Base-by-base conservation (phyloP, 2,329 filamentous ascomycete genomes). In the Celoporthe dispersa region DNA sequence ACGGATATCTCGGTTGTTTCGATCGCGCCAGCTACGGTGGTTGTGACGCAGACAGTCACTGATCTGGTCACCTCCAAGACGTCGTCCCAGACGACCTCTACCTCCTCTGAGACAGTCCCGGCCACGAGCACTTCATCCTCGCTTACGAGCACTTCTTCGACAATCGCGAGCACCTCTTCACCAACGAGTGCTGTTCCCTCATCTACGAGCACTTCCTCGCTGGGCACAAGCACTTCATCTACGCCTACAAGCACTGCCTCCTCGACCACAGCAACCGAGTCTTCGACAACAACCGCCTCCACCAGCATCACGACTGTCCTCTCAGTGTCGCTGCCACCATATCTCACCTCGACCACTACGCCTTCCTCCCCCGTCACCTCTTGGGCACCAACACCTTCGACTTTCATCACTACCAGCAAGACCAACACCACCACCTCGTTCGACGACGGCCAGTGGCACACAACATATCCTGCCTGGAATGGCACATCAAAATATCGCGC, bases 381-480 rank as follows among this genome's bases (percentile, higher is more conserved):
- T 9, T 60, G 31, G 41, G 8, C 35, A 35, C 69, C 64, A n/a
- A 69, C 64, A 19, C 66, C 60, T 4, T 67, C 69, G 14, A 72
- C 71, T 6, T 65, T 71, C 3, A 51, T 71, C 51, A 72, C 71
- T 1, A 71, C 62, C 11, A 51, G 51, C 35, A 69, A 41, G 39
- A 41, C 39, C 14, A 41, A 3, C 44, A 44, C 48, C 37, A 70
- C 41, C 22, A 66, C 53, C 33, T 67, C 71, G 2, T 63, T 64
- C 37, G 71, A 72, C 37, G 64, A 69, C 22, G 71, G 71, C 33
- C 69, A 68, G 67, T 71, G 71, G 71, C 69, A 71, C 53, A 72
- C 71, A 1, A 69, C 69, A 4, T 71, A 69, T 22, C 71, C 67
- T 8, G 68, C 51, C 1, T 71, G 69, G 71, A 71, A 71, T 41